Base-by-base conservation (phyloP, 192 early-diverging fungal species). In the Coemansia sp. region DNA sequence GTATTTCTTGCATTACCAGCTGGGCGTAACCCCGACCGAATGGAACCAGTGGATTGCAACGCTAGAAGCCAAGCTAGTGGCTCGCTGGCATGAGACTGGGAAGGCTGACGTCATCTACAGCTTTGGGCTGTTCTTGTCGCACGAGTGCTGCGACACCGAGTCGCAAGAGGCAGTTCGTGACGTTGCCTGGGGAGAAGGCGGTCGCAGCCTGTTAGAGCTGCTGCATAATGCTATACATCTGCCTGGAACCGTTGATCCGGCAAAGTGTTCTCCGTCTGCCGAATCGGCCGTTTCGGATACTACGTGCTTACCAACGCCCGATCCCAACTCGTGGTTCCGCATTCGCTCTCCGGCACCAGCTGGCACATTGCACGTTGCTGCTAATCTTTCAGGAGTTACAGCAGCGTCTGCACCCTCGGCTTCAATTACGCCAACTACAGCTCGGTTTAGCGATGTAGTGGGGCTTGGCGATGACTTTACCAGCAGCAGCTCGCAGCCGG, bases 31-130 rank as follows among this genome's bases (percentile, higher is more conserved):
- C 2, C 80, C 74, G 23, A 76, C 77, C 39, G 76, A 82, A 50
- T 85, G 83, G 83, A 74, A 75, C 70, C 74, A 84, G 61, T 84
- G 74, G 69, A 68, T 84, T 16, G 80, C 79, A 9, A 80, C 74
- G 23, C 73, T 84, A 27, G 83, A 84, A 52, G 83, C 74, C 45
- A 84, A 84, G 72, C 72, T 84, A 16, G 78, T 80, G 21, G 61
- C 78, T 12, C 72, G 72, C 62, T 80, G 78, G 78, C 69, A 74
- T 45, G 72, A 80, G 22, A 80, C 68, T 56, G 78, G 72, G 62
- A 80, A 75, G 72, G 78, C 78, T 4, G 78, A 80, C 7, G 59
- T 69, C 4, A 80, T 75, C 22, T 80, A 80, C 52, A 59, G 66
- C 39, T 80, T 75, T 72, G 78, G 78, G 3, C 66, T 80, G 45